Conservation (phyloP, 371 early-diverging fungal genomes). For the Mortierella sp. region DNA sequence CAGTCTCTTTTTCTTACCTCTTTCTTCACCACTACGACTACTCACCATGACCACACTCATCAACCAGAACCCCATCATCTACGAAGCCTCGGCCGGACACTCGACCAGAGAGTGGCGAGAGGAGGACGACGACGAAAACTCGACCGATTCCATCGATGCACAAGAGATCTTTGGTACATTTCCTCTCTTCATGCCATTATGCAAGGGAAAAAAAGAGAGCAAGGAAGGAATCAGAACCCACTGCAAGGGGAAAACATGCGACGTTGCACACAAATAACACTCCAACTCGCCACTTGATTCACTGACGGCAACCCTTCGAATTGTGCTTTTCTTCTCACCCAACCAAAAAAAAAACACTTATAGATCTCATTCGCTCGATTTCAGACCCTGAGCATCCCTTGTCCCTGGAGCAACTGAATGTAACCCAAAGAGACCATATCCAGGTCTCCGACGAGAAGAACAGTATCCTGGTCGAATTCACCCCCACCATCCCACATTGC, state of each 20-base stretch:
- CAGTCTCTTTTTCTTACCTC: background rate
- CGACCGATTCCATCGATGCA: conserved; percentile 84
- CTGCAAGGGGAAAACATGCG: background rate
- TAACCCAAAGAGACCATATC: conserved; percentile 90
- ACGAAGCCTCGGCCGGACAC: conserved; percentile 65
- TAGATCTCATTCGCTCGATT: conserved; percentile 96
- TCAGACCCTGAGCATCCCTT: conserved; percentile 99
- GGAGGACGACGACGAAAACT: conserved; percentile 78
- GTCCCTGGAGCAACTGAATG: conserved; percentile 96
- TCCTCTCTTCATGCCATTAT: background rate
- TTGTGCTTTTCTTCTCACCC: background rate
- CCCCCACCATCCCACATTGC: conserved; percentile 99
- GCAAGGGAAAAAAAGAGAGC: background rate
- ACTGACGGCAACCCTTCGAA: background rate
- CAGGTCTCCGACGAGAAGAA: conserved; percentile 78
- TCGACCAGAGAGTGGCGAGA: conserved; percentile 67
- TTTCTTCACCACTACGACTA: background rate
- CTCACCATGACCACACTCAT: conserved; percentile 60
- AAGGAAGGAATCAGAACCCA: background rate
- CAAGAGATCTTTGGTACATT: conserved; percentile 87
- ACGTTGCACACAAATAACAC: background rate
- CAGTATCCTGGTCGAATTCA: conserved; percentile 86
- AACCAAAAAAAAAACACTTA: background rate
- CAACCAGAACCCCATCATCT: conserved; percentile 91
- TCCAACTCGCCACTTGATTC: background rate